Conservation (phyloP, 169 alveolate genomes). For the Plasmodium gonderi region DNA sequence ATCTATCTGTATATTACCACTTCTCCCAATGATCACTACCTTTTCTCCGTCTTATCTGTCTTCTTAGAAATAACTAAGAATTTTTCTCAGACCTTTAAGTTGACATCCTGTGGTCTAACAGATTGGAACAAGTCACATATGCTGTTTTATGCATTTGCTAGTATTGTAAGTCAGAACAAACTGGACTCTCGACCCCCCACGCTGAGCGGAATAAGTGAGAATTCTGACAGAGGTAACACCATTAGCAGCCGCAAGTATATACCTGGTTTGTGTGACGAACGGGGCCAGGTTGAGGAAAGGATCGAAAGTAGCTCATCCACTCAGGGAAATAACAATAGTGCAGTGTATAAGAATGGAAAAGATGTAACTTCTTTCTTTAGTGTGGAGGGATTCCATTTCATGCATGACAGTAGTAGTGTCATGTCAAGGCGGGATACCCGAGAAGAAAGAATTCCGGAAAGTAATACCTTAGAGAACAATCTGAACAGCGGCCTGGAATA, state of each 20-base stretch:
- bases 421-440: neutral
- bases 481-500: neutral
- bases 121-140: neutral
- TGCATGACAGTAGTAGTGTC: neutral
- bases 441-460: neutral
- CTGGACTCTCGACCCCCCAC: neutral
- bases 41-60: neutral
- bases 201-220: neutral
- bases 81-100: neutral
- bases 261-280: no score
- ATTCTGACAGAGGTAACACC: neutral
- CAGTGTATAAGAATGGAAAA: neutral
- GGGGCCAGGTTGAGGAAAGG: neutral
- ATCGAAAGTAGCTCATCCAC: neutral
- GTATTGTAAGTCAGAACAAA: neutral
- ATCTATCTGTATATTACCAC: neutral
- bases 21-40: neutral
- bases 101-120: neutral
- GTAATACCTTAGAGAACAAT: no score
- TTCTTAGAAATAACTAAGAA: neutral
- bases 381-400: neutral
- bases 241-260: neutral
- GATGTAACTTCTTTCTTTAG: neutral
- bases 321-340: neutral
- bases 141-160: neutral